A percentile compares a stretch with the other conserved stretches of the same genome.
phyloP scores from a whole-genome alignment of 345 rosid genomes.

The Eucalyptus viminalis region DNA sequence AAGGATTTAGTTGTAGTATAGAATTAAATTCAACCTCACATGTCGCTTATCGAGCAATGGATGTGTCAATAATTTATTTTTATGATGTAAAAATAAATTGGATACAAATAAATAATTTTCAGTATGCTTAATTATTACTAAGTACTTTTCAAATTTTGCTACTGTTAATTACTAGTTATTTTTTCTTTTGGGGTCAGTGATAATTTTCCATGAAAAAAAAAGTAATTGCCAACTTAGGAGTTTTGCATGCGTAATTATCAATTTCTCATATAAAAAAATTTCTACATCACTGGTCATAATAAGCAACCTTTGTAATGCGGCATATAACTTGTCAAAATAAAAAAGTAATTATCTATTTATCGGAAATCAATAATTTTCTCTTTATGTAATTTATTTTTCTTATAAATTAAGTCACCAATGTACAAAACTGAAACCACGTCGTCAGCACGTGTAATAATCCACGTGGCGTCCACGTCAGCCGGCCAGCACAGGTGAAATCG shows the following conservation, averaged over 20 bases:
- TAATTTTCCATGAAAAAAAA: background rate
- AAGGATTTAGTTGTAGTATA: background rate
- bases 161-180: background rate
- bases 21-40: background rate
- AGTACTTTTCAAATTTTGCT: background rate
- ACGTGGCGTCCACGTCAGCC: too few species aligned
- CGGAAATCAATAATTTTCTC: background rate
- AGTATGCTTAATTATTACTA: background rate
- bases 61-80: background rate
- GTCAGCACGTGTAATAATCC: too few species aligned
- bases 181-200: background rate
- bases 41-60: background rate
- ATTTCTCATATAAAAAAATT: background rate
- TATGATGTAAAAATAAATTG: background rate
- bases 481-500: too few species aligned
- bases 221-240: background rate
- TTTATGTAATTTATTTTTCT: background rate
- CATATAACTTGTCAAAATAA: background rate
- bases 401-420: background rate
- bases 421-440: background rate
- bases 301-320: background rate
- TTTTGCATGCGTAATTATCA: background rate
- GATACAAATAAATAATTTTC: background rate
- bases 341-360: background rate
- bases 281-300: background rate